Base-by-base conservation (phyloP, 2,329 filamentous ascomycete genomes). In the Colletotrichum costaricense region DNA sequence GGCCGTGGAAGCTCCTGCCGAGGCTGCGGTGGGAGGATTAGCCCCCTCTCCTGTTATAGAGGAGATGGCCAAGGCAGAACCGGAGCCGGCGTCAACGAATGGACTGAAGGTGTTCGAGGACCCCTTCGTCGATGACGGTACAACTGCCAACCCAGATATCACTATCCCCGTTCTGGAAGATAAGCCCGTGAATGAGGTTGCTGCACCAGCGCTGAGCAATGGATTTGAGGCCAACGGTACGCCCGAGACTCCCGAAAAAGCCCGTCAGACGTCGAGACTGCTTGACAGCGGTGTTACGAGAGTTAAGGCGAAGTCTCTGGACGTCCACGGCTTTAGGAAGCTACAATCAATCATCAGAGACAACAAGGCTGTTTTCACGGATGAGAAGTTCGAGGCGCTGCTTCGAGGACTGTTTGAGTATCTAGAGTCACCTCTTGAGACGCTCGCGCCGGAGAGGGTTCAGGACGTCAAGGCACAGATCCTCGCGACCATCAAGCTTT, bases 241-340 rank as follows among this genome's bases (percentile, higher is more conserved):
- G 28, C 67, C 77, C 12, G 75, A 79, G 38, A 85, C 86, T 0
- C 84, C 87, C 0, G 90, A 92, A 11, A 91, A 89, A 77, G 78
- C 83, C 5, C 88, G 87, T 60, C 90, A 92, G 76, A 90, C 87
- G 77, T 82, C 84, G 8, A 89, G 92, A 57, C 85, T 95, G 28
- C 87, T 96, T 5, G 90, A 92, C 38, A 95, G 93, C 77, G 94
- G 93, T 63, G 93, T 95, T 76, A 86, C 91, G 64, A 93, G 93
- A 75, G 92, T 95, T 76, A 91, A 91, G 76, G 87, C 89, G 35
- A 90, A 91, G 77, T 90, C 90, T 1, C 88, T 96, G n/a, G 94
- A 95, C 79, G 93, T 94, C 4, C 93, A 95, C 79, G 93, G 93
- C 69, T 95, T 95, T 86, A 90, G 93, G 66, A 93, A 94, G 78